Evolutionary conservation across 1,139 yeast genomes (phyloP).

Genomic region (Candida anutae): DNA sequence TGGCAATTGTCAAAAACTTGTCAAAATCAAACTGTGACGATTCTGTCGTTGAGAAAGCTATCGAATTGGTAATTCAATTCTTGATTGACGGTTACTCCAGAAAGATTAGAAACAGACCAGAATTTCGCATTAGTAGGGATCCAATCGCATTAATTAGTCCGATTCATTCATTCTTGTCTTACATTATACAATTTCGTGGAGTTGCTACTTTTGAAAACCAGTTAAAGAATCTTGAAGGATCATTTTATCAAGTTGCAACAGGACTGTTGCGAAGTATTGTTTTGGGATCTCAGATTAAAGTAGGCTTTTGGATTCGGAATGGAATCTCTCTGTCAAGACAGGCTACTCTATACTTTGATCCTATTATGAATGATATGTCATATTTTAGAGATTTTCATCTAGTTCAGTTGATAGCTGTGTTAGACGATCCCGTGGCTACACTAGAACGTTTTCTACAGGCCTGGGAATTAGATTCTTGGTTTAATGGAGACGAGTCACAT

Average conservation of each 20-base stretch:
- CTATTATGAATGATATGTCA: constrained; percentile 27
- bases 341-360: constrained; percentile 27
- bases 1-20: constrained; percentile 37
- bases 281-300: constrained; percentile 62
- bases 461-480: constrained; percentile 57
- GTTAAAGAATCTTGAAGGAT: constrained; percentile 10
- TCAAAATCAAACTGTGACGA: constrained; percentile 35
- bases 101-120: constrained; percentile 18
- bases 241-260: constrained; percentile 43
- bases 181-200: constrained; percentile 26
- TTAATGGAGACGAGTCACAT: constrained; percentile 25
- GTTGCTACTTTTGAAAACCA: constrained; percentile 11
- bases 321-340: constrained; percentile 49
- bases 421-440: constrained; percentile 36
- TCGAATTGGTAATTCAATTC: constrained; percentile 8
- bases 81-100: constrained; percentile 7
- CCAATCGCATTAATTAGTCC: constrained; percentile 53
- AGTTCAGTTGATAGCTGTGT: constrained; percentile 45
- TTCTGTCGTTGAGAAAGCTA: constrained; percentile 10
- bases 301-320: constrained; percentile 89
- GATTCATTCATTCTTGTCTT: constrained; percentile 45
- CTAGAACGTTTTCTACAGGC: constrained; percentile 45
- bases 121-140: constrained; percentile 42
- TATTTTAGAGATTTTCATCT: constrained; percentile 47
- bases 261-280: constrained; percentile 56